Percentiles rank a stretch among this genome's conserved stretches.
These are phyloP conservation scores for Atkinsonella texensis DNA, from an alignment of 2,329 filamentous ascomycete species.

Conservation along the genomic window DNA sequence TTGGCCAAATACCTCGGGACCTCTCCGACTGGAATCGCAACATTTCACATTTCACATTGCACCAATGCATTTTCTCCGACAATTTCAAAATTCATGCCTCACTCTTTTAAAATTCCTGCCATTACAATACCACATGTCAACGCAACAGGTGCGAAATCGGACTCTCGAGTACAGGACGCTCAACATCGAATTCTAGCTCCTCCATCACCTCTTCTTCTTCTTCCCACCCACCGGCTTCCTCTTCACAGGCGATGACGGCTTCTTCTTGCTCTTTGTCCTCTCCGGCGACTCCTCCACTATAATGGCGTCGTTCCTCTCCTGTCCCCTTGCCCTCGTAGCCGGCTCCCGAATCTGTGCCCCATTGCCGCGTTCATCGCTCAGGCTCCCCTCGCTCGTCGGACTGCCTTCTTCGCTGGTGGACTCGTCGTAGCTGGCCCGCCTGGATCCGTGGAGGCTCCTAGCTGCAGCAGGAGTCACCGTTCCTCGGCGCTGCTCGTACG, in stretches of 20 bases:
- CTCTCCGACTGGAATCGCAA: too few species aligned
- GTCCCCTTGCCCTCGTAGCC: neutral
- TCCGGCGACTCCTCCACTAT: conserved; percentile 26
- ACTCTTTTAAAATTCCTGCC: neutral
- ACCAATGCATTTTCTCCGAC: too few species aligned
- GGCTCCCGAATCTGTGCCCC: conserved; percentile 22
- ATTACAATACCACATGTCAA: neutral
- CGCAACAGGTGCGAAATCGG: conserved; percentile 1
- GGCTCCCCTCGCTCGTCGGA: conserved; percentile 23
- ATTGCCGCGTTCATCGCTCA: conserved; percentile 24
- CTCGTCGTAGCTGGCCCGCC: conserved; percentile 18
- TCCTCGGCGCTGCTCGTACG: conserved; percentile 15
- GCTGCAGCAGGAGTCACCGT: conserved; percentile 17
- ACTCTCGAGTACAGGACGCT: conserved; percentile 1
- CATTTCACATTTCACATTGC: too few species aligned
- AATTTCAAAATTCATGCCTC: too few species aligned
- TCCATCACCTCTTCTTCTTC: conserved; percentile 23
- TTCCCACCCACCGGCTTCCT: conserved; percentile 23
- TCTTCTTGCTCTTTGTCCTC: conserved; percentile 27
- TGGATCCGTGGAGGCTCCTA: conserved; percentile 20
- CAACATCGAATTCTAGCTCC: neutral
- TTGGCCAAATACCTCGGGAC: too few species aligned
- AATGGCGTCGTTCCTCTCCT: conserved; percentile 24
- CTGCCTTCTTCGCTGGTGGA: conserved; percentile 24
- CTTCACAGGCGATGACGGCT: conserved; percentile 28